Evolutionary conservation across 2,329 filamentous ascomycete species (phyloP), one percentile per base, ranked within the genome.

Genomic region (Pestalotiopsis sp.): DNA sequence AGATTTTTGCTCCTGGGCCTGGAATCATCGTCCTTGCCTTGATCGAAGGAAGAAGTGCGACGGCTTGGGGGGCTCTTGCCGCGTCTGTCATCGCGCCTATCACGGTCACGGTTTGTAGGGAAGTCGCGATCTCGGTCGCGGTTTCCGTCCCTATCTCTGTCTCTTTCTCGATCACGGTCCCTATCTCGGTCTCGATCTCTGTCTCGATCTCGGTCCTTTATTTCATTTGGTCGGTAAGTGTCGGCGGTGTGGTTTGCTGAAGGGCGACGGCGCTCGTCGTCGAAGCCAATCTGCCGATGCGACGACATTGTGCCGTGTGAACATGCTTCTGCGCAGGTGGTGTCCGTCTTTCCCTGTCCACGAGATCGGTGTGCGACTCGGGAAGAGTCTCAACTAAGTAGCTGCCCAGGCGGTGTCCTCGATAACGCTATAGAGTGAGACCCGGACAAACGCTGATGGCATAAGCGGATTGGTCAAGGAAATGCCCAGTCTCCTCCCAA

Each of bases 201-300:
- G 5, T 30, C 24, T 64, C 61, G 67, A 7, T 70, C 72, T 38
- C 74, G 66, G 56, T 71, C 69, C 22, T 64, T 65, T 11, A 22
- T 13, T 22, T 65, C 63, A 20, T 17, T 30, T 38, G 56, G 65
- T 57, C 55, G 26, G 30, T 66, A 66, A 11, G 64, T 60, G 40
- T 60, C 52, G 66, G 55, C 57, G 63, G 64, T 64, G 66, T 63
- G 11, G 65, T 14, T 52, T 56, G 14, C 9, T 5, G 17, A n/a
- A 40, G 30, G 20, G 3, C 67, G 67, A 44, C 67, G 69, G 62
- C 73, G 20, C 63, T 73, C 68, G 68, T 73, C 62, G 39, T 72
- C 72, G 35, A 70, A 69, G 10, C 26, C 66, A 40, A 26, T n/a
- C 48, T 66, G 64, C 59, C 64, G 20, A 38, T 58, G 38, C 35